A percentile compares a stretch with the other conserved stretches of the same genome.
phyloP scores from a whole-genome alignment of 768 basidiomycete species.

The Xanthoconium purpureum region DNA sequence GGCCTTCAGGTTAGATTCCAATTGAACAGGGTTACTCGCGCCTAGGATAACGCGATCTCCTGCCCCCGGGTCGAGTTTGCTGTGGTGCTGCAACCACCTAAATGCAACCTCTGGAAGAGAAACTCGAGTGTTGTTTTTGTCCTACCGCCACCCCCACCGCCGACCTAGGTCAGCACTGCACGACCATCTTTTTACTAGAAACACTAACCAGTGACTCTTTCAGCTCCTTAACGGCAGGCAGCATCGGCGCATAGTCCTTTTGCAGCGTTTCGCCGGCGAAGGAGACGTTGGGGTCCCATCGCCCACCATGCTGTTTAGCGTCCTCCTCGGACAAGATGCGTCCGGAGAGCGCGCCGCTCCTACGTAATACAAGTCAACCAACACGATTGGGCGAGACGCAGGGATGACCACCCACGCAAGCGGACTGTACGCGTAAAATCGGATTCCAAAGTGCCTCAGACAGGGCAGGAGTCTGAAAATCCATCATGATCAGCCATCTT shows the following conservation, averaged over 20 bases:
- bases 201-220: slow-evolving; percentile 13
- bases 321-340: slow-evolving; percentile 7
- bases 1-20: slow-evolving; percentile 28
- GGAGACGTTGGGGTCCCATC: slow-evolving; percentile 14
- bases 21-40: slow-evolving; percentile 33
- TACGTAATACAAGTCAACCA: neutral
- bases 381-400: neutral
- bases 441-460: slow-evolving; percentile 39
- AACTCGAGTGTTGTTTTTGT: slow-evolving; percentile 1
- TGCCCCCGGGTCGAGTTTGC: slow-evolving; percentile 9
- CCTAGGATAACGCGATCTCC: slow-evolving; percentile 37
- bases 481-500: neutral
- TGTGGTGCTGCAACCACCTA: slow-evolving; percentile 25
- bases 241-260: slow-evolving; percentile 1
- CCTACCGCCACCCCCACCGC: slow-evolving; percentile 2
- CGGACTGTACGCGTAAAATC: slow-evolving; percentile 36
- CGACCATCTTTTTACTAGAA: too few species aligned
- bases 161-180: neutral
- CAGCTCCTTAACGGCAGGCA: slow-evolving; percentile 17
- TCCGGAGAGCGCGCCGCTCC: slow-evolving; percentile 13
- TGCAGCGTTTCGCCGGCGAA: neutral
- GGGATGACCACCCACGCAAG: slow-evolving; percentile 12
- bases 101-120: slow-evolving; percentile 15
- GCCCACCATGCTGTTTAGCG: neutral
- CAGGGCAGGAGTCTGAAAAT: slow-evolving; percentile 37